Conservation (phyloP, 345 rosid species). For the Dimocarpus longan region DNA sequence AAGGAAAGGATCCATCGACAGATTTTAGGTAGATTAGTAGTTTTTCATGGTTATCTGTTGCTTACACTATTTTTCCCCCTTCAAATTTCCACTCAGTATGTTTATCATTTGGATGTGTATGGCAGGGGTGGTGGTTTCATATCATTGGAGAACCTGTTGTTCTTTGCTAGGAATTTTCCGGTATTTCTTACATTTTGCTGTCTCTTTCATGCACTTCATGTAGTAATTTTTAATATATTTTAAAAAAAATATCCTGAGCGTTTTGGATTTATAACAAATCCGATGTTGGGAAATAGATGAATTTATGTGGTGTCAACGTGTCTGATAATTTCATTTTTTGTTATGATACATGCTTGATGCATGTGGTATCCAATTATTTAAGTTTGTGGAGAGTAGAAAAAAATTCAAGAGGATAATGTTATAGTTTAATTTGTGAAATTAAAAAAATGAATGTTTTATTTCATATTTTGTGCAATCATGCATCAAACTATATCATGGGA, state of each 20-base stretch:
- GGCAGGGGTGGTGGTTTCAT: constrained; percentile 99
- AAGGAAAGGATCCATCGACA: constrained; percentile 99
- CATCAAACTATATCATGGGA: background rate
- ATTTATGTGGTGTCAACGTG: background rate
- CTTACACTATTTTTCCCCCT: background rate
- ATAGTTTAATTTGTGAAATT: background rate
- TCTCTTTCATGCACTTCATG: constrained; percentile 2
- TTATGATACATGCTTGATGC: background rate
- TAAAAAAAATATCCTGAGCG: background rate
- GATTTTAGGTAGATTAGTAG: constrained; percentile 74
- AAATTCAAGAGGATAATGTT: background rate
- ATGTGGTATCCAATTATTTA: background rate
- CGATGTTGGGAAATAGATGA: background rate
- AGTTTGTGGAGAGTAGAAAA: background rate
- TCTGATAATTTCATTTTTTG: background rate
- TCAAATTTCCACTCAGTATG: background rate
- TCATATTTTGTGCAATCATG: background rate
- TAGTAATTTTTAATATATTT: background rate
- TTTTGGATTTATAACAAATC: background rate
- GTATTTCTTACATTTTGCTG: constrained; percentile 37
- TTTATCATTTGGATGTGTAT: constrained; percentile 27
- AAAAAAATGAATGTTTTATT: background rate
- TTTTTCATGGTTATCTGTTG: constrained; percentile 11
- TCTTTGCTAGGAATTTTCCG: constrained; percentile 83
- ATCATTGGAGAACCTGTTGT: constrained; percentile 93